A percentile compares a stretch with the other conserved stretches of the same genome.
phyloP scores from a whole-genome alignment of 2,329 filamentous ascomycete species.

The Penicillium polonicum region DNA sequence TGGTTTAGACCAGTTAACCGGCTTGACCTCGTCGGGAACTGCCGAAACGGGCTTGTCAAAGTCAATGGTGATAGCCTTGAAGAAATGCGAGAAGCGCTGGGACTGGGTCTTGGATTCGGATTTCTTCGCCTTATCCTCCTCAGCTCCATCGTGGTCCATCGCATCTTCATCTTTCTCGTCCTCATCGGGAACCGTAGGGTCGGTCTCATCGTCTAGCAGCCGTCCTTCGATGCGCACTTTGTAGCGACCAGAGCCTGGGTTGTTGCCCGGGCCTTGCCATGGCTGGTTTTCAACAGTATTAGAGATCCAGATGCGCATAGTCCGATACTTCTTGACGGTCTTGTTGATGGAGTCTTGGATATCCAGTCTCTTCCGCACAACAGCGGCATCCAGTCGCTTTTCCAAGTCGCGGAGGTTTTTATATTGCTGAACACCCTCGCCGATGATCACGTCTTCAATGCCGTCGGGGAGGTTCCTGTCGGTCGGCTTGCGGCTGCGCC shows the following conservation, averaged over 20 bases:
- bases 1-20: conserved; percentile 85
- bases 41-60: conserved; percentile 48
- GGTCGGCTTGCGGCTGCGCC: conserved; percentile 83
- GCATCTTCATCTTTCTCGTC: conserved; percentile 46
- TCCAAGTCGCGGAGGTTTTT: conserved; percentile 81
- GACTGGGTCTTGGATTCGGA: conserved; percentile 30
- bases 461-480: conserved; percentile 94
- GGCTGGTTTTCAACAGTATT: conserved; percentile 93
- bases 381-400: conserved; percentile 82
- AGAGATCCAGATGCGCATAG: conserved; percentile 87
- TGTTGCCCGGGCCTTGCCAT: conserved; percentile 63
- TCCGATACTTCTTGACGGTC: conserved; percentile 75
- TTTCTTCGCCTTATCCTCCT: conserved; percentile 30
- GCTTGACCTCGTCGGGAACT: conserved; percentile 44
- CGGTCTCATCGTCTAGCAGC: conserved; percentile 68
- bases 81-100: conserved; percentile 51
- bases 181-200: conserved; percentile 52
- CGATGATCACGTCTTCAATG: conserved; percentile 76
- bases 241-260: conserved; percentile 54
- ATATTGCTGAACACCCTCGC: conserved; percentile 79
- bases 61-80: conserved; percentile 53
- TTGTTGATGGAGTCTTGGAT: conserved; percentile 77
- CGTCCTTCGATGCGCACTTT: conserved; percentile 89
- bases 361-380: conserved; percentile 91
- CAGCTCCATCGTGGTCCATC: conserved; percentile 61